Evolutionary conservation across 441 rosid species (phyloP), one percentile per base, ranked within the genome.

Genomic region (Brassica hybrid): DNA sequence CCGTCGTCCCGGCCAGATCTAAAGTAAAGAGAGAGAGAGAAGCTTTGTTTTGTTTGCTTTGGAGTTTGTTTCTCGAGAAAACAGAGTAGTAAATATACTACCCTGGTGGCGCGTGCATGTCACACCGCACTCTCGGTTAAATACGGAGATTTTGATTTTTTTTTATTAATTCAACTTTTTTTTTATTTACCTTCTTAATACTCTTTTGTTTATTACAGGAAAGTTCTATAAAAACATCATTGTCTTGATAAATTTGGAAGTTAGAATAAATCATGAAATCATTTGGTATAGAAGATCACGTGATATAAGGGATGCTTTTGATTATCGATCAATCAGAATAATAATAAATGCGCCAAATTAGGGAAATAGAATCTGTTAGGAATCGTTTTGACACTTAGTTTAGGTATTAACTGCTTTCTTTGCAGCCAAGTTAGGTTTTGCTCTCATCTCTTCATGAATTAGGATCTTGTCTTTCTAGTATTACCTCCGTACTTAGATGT

Each of bases 31-130:
- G 65, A 67, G 16, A 34, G 72, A 16, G 58, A 52, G 32, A 14
- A 27, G 3, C 23, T 63, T 69, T 21, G 23, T 21, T 56, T 54
- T 9, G 0, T 21, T 58, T 58, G 57, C 14, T 13, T 75, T 75
- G 72, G 79, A 79, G 69, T 50, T 73, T 60, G 62, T 72, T 60
- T 25, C 13, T 27, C 10, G 38, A 7, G 38, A 60, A 25, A 13
- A 25, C 7, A 60, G 65, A 25, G 38, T 60, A 13, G 65, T 60
- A 25, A 13, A 61, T 61, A 61, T 13, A 27, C 65, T 3, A n/a
- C 5, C 58, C 75, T 69, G 79, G 72, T 74, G 76, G 82, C 72
- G 79, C 79, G 79, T 79, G 72, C 30, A 74, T 57, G 65, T 69
- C 73, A 74, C 68, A 74, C 63, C 6, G 6, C 48, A 13, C n/a